Percentiles rank a stretch among this genome's conserved stretches.
These are phyloP conservation scores for Hypoxylon sp. DNA, from an alignment of 2,329 filamentous ascomycete species.

Conservation along the genomic window DNA sequence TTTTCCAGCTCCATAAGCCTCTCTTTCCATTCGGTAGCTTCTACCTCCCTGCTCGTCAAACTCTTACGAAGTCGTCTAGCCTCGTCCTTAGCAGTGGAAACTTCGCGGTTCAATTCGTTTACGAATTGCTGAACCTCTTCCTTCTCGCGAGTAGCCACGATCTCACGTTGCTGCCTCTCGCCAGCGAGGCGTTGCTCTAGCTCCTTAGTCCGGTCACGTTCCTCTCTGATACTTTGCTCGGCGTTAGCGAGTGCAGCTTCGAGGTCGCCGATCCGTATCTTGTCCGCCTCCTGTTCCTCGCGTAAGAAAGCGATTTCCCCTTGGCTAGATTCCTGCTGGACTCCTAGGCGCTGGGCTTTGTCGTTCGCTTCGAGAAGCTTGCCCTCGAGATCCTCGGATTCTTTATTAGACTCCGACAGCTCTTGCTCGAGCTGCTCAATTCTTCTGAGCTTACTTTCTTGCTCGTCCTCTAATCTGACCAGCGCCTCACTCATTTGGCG, in stretches of 20 bases:
- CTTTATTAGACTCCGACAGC: slow-evolving; percentile 81
- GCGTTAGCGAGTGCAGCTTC: slow-evolving; percentile 82
- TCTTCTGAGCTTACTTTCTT: slow-evolving; percentile 77
- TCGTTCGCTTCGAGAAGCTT: slow-evolving; percentile 84
- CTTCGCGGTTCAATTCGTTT: slow-evolving; percentile 89
- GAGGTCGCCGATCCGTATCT: slow-evolving; percentile 95
- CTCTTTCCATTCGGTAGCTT: slow-evolving; percentile 91
- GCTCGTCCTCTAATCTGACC: slow-evolving; percentile 87
- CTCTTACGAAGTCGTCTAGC: slow-evolving; percentile 82
- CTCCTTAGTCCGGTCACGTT: slow-evolving; percentile 78
- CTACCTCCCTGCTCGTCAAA: slow-evolving; percentile 83
- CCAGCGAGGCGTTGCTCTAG: slow-evolving; percentile 78
- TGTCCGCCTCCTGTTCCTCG: slow-evolving; percentile 96
- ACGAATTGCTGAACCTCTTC: slow-evolving; percentile 93
- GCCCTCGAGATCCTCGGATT: slow-evolving; percentile 85
- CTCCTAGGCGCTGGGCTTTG: slow-evolving; percentile 85
- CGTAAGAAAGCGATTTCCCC: slow-evolving; percentile 93
- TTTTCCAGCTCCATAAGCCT: slow-evolving; percentile 88
- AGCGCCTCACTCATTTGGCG: slow-evolving; percentile 88
- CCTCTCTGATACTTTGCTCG: slow-evolving; percentile 83
- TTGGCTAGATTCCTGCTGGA: slow-evolving; percentile 92
- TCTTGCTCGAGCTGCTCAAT: slow-evolving; percentile 87
- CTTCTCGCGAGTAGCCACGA: slow-evolving; percentile 87
- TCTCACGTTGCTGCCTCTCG: slow-evolving; percentile 86
- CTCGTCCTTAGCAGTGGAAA: slow-evolving; percentile 84